Conservation (phyloP, 202 grass and related monocot genomes). For the Brachypodium distachyon region DNA sequence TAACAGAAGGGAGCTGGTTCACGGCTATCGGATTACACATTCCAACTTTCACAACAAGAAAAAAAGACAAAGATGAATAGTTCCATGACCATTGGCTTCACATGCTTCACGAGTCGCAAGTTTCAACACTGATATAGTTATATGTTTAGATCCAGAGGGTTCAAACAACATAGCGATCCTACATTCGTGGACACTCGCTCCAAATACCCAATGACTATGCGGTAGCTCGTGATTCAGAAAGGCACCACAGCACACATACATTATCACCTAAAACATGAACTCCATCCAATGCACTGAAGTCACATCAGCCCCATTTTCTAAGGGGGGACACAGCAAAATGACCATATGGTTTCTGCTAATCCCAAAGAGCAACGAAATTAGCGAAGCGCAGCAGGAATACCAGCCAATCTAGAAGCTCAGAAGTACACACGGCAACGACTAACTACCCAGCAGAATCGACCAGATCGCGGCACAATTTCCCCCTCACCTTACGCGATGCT, state of each 20-base stretch:
- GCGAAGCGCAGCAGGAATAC: neutral
- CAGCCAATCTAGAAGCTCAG: neutral
- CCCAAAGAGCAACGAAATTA: neutral
- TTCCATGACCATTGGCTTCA: neutral
- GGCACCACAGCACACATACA: neutral
- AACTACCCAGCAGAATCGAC: neutral
- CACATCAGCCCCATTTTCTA: neutral
- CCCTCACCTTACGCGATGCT: conserved; percentile 71
- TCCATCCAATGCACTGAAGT: neutral
- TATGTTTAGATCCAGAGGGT: neutral
- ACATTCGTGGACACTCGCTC: neutral
- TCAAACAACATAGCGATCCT: neutral
- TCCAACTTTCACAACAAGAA: neutral
- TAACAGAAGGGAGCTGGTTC: neutral
- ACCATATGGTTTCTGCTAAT: neutral
- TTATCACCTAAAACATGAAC: neutral
- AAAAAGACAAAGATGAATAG: neutral
- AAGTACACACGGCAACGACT: neutral
- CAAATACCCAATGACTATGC: neutral
- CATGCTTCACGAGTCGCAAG: neutral
- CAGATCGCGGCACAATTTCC: neutral
- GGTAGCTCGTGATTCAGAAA: neutral
- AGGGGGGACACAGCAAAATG: neutral
- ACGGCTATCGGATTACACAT: neutral
- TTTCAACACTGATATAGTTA: neutral